Conservation (phyloP, 2,329 filamentous ascomycete genomes). For the Fusarium humuli region DNA sequence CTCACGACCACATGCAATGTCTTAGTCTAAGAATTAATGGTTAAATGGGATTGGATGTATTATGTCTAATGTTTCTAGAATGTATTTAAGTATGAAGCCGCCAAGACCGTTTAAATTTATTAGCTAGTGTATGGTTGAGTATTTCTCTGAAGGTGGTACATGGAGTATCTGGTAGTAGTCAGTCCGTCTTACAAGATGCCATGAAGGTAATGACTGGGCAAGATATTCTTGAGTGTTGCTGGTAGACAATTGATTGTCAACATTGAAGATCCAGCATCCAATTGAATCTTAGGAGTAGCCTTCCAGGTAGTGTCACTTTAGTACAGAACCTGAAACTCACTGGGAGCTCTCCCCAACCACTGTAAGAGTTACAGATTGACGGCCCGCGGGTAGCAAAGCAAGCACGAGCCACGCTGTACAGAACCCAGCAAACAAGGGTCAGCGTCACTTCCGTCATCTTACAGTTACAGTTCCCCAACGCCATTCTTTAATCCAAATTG, state of each 20-base stretch:
- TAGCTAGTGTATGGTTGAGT: background rate
- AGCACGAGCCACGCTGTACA: slow-evolving; percentile 40
- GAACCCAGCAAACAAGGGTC: slow-evolving; percentile 22
- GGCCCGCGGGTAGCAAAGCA: slow-evolving; percentile 7
- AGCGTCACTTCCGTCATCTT: slow-evolving; percentile 31
- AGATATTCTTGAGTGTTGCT: background rate
- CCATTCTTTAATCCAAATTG: background rate
- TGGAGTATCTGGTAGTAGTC: background rate
- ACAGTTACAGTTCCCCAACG: background rate
- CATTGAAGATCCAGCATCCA: background rate
- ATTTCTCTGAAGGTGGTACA: background rate
- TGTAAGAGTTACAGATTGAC: slow-evolving; percentile 17
- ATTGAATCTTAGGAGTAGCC: too few species aligned
- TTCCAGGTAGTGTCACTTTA: background rate
- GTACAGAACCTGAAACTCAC: slow-evolving; percentile 6
- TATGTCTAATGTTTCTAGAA: background rate
- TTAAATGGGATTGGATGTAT: background rate
- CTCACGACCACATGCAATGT: background rate
- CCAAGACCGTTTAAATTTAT: background rate
- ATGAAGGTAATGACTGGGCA: too few species aligned
- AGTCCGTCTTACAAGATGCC: too few species aligned
- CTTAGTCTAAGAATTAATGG: background rate
- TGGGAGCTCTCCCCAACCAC: slow-evolving; percentile 13
- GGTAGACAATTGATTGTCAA: background rate
- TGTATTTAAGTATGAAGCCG: background rate